A percentile compares a stretch with the other conserved stretches of the same genome.
These are phyloP conservation scores for Syncephalastrum contaminatum DNA, from an alignment of 371 early-diverging fungal species.

Conservation along the genomic window DNA sequence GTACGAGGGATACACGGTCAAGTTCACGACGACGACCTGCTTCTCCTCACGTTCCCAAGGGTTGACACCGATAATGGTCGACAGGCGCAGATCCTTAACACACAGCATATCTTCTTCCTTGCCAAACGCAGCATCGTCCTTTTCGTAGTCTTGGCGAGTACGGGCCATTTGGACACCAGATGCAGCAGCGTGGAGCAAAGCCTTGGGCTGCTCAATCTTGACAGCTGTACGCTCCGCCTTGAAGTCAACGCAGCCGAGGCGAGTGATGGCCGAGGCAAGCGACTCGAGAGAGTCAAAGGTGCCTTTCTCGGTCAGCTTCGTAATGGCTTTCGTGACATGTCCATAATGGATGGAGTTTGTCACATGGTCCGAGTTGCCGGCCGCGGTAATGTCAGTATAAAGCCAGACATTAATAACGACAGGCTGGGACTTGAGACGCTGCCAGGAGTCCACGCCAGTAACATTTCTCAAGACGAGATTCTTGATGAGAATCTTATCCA, in stretches of 20 bases:
- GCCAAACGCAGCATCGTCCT: constrained; percentile 2
- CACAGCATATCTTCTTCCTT: constrained; percentile 57
- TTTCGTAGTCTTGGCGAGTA: constrained; percentile 47
- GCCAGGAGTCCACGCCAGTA: constrained; percentile 95
- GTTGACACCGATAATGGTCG: constrained; percentile 92
- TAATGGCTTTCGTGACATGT: constrained; percentile 72
- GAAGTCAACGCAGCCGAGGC: constrained; percentile 57
- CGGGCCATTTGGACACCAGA: constrained; percentile 88
- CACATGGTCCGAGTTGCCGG: constrained; percentile 77
- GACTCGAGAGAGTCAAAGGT: constrained; percentile 73
- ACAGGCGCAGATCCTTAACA: constrained; percentile 77
- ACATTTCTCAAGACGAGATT: constrained; percentile 83
- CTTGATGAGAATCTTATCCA: constrained; percentile 79
- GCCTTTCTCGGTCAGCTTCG: constrained; percentile 72
- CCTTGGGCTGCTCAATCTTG: constrained; percentile 84
- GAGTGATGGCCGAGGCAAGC: constrained; percentile 69
- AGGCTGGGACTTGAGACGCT: constrained; percentile 84
- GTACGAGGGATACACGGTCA: constrained; percentile 73
- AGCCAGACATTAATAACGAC: constrained; percentile 76
- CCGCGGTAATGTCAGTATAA: constrained; percentile 71
- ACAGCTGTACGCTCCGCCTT: constrained; percentile 68
- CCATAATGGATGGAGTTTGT: constrained; percentile 85
- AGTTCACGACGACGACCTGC: constrained; percentile 83
- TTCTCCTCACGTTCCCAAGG: constrained; percentile 95
- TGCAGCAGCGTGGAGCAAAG: constrained; percentile 86